phyloP scores from a whole-genome alignment of 352 stramenopile genomes.

The Phytopythium mirpurense region DNA sequence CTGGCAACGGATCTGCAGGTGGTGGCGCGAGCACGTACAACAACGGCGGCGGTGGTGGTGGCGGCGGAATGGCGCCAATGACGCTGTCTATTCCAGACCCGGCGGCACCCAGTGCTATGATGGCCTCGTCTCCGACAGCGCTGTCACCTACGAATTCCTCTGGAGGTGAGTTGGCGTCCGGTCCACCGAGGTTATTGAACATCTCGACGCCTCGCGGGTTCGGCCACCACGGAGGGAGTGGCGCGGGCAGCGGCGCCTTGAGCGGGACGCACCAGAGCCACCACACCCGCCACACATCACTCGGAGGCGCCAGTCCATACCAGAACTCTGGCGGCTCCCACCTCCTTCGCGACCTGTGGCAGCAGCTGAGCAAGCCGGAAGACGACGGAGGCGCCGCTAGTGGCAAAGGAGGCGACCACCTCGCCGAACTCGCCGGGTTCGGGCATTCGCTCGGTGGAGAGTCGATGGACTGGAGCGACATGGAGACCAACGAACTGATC shows the following conservation, averaged over 20 bases:
- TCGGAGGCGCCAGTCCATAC: conserved; percentile 27
- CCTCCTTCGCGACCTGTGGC: conserved; percentile 74
- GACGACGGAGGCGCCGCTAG: conserved; percentile 29
- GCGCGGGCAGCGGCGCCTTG: not conserved
- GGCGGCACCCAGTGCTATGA: not conserved
- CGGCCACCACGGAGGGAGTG: conserved; percentile 2
- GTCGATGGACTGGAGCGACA: conserved; percentile 7
- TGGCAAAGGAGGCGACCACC: conserved; percentile 7
- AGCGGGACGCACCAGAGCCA: conserved; percentile 4
- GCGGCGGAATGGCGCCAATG: not conserved
- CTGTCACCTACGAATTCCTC: conserved; percentile 3
- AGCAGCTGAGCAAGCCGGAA: conserved; percentile 66
- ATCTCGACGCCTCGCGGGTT: conserved; percentile 5
- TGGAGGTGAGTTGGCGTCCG: not conserved
- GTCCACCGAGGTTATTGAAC: not conserved
- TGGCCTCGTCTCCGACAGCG: conserved; percentile 1
- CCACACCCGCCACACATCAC: conserved; percentile 25
- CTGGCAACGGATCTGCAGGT: conserved; percentile 8
- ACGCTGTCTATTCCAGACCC: conserved; percentile 2
- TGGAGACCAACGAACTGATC: conserved; percentile 8
- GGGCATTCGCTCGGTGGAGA: not conserved
- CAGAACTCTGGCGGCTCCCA: conserved; percentile 31
- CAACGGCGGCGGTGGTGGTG: not conserved
- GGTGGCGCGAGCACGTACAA: conserved; percentile 2
- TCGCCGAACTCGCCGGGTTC: conserved; percentile 1